Conservation (phyloP, 495 filamentous ascomycete species). For the Glonium stellatum region DNA sequence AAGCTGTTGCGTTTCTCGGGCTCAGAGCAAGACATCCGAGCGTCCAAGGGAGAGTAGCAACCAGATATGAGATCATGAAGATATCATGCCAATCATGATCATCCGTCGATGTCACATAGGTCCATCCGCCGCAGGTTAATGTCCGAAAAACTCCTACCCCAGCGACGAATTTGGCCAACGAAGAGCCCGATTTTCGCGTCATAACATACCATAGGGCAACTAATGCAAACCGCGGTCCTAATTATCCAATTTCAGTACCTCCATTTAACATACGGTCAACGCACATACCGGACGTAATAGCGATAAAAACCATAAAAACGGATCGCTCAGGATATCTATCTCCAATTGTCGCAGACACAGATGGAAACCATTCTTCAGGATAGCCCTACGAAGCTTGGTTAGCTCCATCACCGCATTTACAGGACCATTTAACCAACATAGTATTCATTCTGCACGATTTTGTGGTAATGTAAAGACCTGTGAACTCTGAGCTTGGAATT, state of each 20-base stretch:
- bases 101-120: conserved; percentile 96
- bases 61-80: conserved; percentile 97
- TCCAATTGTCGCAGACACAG: conserved; percentile 96
- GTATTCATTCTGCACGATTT: conserved; percentile 97
- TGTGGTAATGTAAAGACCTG: conserved; percentile 74
- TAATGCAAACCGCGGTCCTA: conserved; percentile 83
- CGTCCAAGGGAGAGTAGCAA: conserved; percentile 94
- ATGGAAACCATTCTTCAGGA: conserved; percentile 98
- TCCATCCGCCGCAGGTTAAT: conserved; percentile 95
- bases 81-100: conserved; percentile 99
- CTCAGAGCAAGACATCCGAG: conserved; percentile 82
- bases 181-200: conserved; percentile 64
- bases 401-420: neutral
- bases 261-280: neutral
- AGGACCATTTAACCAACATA: conserved; percentile 48
- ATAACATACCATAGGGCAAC: conserved; percentile 91
- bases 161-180: conserved; percentile 75
- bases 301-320: conserved; percentile 94
- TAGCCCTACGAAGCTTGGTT: conserved; percentile 53
- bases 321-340: conserved; percentile 96
- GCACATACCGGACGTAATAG: conserved; percentile 75
- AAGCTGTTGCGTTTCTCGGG: conserved; percentile 72
- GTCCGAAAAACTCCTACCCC: conserved; percentile 79
- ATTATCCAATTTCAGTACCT: neutral
- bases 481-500: conserved; percentile 16